Percentiles rank a stretch among this genome's conserved stretches.
Conservation (phyloP, 2,329 filamentous ascomycete species). For the Penicillium psychrosexuale region DNA sequence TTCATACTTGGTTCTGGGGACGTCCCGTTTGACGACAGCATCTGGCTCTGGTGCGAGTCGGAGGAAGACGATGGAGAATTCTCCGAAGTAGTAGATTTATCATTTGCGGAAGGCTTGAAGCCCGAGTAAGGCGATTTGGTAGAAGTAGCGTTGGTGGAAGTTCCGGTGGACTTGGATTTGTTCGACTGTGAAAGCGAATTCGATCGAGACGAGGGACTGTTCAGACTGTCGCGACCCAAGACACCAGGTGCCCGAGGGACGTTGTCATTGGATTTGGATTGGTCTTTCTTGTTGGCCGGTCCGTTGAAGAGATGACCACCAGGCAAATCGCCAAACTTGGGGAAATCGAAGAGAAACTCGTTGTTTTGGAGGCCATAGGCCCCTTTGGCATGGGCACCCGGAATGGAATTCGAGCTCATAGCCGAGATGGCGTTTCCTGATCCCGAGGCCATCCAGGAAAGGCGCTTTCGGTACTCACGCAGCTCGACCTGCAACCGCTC, state of each 20-base stretch:
- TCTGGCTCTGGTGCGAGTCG: constrained; percentile 45
- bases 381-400: constrained; percentile 45
- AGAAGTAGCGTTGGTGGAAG: constrained; percentile 11
- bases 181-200: constrained; percentile 13
- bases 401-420: constrained; percentile 47
- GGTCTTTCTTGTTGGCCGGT: constrained; percentile 38
- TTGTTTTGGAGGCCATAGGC: constrained; percentile 64
- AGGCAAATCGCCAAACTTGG: constrained; percentile 78
- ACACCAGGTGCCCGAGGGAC: constrained; percentile 30
- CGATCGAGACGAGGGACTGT: constrained; percentile 8
- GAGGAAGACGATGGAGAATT: constrained; percentile 49
- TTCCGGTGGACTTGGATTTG: constrained; percentile 12
- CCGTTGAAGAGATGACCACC: constrained; percentile 52
- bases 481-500: constrained; percentile 83
- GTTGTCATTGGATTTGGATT: constrained; percentile 21
- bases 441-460: constrained; percentile 60
- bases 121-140: constrained; percentile 19
- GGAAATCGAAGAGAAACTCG: constrained; percentile 94
- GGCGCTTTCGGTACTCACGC: constrained; percentile 82
- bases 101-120: constrained; percentile 21
- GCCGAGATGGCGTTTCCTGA: constrained; percentile 48
- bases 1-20: constrained; percentile 47
- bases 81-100: constrained; percentile 42
- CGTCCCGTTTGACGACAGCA: constrained; percentile 49
- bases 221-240: constrained; percentile 26